phyloP scores from a whole-genome alignment of 225 moss, liverwort and hornwort species.

The Lunularia cruciata region DNA sequence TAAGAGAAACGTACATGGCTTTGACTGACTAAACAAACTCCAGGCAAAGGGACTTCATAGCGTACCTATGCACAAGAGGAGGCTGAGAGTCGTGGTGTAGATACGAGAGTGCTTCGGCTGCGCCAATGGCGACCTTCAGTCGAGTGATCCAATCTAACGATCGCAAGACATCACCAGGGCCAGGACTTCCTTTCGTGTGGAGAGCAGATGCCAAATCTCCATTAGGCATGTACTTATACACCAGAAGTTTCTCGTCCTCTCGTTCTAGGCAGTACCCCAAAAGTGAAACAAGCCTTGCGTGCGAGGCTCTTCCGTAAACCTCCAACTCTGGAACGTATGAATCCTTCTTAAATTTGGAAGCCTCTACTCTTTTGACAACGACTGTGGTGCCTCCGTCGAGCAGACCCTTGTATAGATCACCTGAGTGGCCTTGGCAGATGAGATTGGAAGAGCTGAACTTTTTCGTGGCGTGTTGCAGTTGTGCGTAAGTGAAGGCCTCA shows the following conservation, averaged over 20 bases:
- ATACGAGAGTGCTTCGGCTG: constrained; percentile 77
- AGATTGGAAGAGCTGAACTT: constrained; percentile 66
- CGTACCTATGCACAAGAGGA: constrained; percentile 78
- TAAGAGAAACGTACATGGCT: no score
- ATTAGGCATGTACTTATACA: constrained; percentile 82
- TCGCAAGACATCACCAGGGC: constrained; percentile 76
- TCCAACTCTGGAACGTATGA: constrained; percentile 87
- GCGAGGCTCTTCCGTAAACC: constrained; percentile 69
- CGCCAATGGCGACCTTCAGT: constrained; percentile 86
- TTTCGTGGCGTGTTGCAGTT: constrained; percentile 76
- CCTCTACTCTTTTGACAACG: constrained; percentile 76
- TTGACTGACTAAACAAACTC: neutral
- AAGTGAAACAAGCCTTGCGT: constrained; percentile 62
- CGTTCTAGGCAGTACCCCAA: constrained; percentile 84
- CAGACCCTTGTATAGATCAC: constrained; percentile 76
- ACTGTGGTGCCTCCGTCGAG: constrained; percentile 62
- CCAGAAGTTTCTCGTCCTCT: constrained; percentile 80
- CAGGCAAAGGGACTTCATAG: neutral
- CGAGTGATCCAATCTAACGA: constrained; percentile 96
- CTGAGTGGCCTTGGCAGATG: constrained; percentile 70
- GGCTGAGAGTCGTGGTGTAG: constrained; percentile 88
- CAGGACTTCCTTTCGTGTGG: constrained; percentile 81
- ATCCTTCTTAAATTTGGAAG: constrained; percentile 72
- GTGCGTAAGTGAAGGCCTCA: constrained; percentile 66
- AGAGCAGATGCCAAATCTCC: constrained; percentile 79